A percentile compares a stretch with the other conserved stretches of the same genome.
These are phyloP conservation scores for Kazachstania taianensis DNA, from an alignment of 805 yeast species.

Conservation along the genomic window DNA sequence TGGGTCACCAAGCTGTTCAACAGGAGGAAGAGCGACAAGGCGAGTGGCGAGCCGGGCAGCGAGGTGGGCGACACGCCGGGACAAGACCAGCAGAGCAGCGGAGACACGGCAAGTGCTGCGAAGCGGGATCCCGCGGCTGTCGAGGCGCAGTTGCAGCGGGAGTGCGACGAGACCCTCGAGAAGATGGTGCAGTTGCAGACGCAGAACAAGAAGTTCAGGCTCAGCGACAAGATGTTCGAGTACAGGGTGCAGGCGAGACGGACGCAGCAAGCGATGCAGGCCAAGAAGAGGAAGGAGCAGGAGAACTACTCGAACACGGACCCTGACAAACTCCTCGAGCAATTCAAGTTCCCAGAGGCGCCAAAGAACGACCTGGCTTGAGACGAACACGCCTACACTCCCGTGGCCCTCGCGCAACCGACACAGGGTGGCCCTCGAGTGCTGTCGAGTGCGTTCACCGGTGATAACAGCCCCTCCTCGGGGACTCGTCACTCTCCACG, in stretches of 20 bases:
- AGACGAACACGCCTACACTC: no score
- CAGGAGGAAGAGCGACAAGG: conserved; percentile 7
- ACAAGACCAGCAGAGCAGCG: no score
- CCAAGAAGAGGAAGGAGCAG: conserved; percentile 15
- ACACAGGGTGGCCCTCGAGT: no score
- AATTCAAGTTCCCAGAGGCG: conserved; percentile 20
- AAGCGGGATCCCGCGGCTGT: neutral
- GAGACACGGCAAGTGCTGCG: neutral
- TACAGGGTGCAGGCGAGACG: conserved; percentile 15
- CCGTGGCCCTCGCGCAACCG: no score
- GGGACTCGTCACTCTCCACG: no score
- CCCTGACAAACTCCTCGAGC: conserved; percentile 17
- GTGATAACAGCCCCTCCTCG: no score
- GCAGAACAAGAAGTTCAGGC: conserved; percentile 12
- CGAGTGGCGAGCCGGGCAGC: neutral
- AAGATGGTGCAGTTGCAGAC: conserved; percentile 13
- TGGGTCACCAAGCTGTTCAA: conserved; percentile 25
- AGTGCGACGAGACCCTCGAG: conserved; percentile 16
- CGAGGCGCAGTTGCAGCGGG: conserved; percentile 6
- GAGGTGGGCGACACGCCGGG: neutral
- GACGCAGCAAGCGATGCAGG: conserved; percentile 7
- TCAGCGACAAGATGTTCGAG: conserved; percentile 18
- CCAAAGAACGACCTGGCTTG: conserved; percentile 10
- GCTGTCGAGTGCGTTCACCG: no score
- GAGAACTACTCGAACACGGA: conserved; percentile 24